Evolutionary conservation across 2,329 filamentous ascomycete genomes (phyloP).

Genomic region (Thielaviopsis populi): DNA sequence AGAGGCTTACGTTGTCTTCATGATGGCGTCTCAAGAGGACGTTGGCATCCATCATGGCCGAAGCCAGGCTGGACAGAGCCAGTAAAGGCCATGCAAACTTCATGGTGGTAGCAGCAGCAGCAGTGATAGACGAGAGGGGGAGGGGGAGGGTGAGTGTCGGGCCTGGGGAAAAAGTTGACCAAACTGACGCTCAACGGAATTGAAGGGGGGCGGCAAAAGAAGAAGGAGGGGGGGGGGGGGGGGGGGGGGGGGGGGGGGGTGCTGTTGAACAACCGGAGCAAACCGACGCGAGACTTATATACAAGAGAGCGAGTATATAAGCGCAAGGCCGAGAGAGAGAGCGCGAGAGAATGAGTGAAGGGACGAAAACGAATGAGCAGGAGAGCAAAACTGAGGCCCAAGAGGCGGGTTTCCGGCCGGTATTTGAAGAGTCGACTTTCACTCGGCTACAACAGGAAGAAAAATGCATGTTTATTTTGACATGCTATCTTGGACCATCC

Average conservation of each 20-base stretch:
- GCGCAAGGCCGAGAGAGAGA: not conserved
- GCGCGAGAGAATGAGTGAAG: not conserved
- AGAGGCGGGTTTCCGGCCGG: not conserved
- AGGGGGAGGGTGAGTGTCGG: too few species aligned
- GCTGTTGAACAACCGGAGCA: not conserved
- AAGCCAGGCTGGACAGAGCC: not conserved
- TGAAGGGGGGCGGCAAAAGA: not conserved
- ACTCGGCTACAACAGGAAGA: not conserved
- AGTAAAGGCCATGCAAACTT: not conserved
- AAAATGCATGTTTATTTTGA: not conserved
- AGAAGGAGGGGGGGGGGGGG: too few species aligned
- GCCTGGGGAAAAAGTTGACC: too few species aligned
- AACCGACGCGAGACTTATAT: not conserved
- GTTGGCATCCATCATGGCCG: conserved; percentile 1
- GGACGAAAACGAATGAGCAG: not conserved
- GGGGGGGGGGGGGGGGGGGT: too few species aligned
- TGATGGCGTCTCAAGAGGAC: not conserved
- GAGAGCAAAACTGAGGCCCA: not conserved
- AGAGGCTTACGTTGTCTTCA: not conserved
- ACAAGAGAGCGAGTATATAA: not conserved
- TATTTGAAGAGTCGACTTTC: not conserved
- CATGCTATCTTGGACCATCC: not conserved
- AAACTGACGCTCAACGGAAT: too few species aligned
- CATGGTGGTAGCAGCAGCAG: not conserved
- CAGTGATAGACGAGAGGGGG: not conserved